Evolutionary conservation across 75 land plant genomes (phyloP), one percentile per base, ranked within the genome.

Genomic region (Sequoiadendron giganteum): DNA sequence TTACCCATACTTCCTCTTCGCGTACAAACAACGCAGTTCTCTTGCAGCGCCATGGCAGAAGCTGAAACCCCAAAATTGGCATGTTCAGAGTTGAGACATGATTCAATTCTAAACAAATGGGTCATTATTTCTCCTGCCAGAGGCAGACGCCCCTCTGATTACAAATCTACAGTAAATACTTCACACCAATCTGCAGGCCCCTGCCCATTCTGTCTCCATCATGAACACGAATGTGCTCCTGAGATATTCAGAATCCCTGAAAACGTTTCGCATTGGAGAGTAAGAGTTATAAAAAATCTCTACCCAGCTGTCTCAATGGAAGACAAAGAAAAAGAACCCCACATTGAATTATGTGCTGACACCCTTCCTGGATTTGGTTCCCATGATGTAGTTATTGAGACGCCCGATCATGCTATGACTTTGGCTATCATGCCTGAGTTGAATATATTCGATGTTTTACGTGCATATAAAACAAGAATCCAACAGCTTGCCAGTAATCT

Each of bases 361-460:
- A 65, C 86, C 1, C 5, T 92, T 2, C 81, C 88, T 15, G 99
- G 96, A 84, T 94, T 95, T 39, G 99, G 99, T 38, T 95, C 96
- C 78, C 99, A 98, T 87, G 99, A 98, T 83, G 99, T 98, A 45
- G 95, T 98, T 32, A 94, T 98, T 42, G 99, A 98, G 89, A 90
- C 95, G 13, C 97, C 99, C 52, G 85, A 87, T 21, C 99, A 97
- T 79, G 81, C 88, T 8, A 88, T 92, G 43, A 87, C 88, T 19
- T 42, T 98, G 72, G 89, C 88, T 28, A 91, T 92, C 82, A 85
- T 97, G 30, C 78, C 92, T 10, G 80, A 90, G 77, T 32, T 11
- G 40, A 93, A 91, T 87, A 82, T 97, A 16, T 88, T 90, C 13
- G 93, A 94, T 49, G 97, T 98, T 68, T 76, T 98, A 32, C 58